These are phyloP conservation scores for Penicillium mononematosum DNA, from an alignment of 495 filamentous ascomycete species.

Conservation along the genomic window DNA sequence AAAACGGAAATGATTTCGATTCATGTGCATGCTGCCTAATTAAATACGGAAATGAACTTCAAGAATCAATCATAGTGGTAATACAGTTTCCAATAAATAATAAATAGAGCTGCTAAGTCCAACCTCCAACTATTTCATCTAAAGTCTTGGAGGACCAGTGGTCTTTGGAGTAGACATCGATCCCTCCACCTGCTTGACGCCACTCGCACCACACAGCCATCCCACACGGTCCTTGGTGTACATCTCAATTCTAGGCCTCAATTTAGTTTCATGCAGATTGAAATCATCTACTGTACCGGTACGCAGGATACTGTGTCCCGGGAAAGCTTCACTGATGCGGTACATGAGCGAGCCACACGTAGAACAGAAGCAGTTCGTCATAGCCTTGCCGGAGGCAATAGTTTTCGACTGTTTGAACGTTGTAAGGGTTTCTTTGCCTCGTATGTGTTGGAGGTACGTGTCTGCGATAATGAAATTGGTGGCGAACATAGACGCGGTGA, in stretches of 20 bases:
- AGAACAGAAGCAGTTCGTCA: conserved; percentile 56
- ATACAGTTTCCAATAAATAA: too few species aligned
- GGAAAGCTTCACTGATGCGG: conserved; percentile 34
- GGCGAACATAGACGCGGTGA: conserved; percentile 60
- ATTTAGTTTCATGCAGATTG: conserved; percentile 48
- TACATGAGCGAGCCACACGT: conserved; percentile 57
- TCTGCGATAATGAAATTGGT: conserved; percentile 52
- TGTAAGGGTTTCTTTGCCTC: conserved; percentile 46
- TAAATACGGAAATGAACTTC: too few species aligned
- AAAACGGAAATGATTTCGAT: too few species aligned
- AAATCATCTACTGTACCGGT: conserved; percentile 58
- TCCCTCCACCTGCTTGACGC: too few species aligned
- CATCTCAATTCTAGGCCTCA: conserved; percentile 35
- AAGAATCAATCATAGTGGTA: too few species aligned
- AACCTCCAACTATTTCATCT: too few species aligned
- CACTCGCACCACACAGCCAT: too few species aligned
- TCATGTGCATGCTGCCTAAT: too few species aligned
- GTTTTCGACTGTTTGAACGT: conserved; percentile 41
- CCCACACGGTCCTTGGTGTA: conserved; percentile 1
- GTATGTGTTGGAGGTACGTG: conserved; percentile 42
- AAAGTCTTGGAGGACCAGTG: too few species aligned
- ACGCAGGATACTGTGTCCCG: conserved; percentile 44
- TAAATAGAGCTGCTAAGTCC: too few species aligned
- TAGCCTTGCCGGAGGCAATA: conserved; percentile 38
- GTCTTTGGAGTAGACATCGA: too few species aligned